These are phyloP conservation scores for Tephrocybe sp. DNA, from an alignment of 768 basidiomycete species.

Conservation along the genomic window DNA sequence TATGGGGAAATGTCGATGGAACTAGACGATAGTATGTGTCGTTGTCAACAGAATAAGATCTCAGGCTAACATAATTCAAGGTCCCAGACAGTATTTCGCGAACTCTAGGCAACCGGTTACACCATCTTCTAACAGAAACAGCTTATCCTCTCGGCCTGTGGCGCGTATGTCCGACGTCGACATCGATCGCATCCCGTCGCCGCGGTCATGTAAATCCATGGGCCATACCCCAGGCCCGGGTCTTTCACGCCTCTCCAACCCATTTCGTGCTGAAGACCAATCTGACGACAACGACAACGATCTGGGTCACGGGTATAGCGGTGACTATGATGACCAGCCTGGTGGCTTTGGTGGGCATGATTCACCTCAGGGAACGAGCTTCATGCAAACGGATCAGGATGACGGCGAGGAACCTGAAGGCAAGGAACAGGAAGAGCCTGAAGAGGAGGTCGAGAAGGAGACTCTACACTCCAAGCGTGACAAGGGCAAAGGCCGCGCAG, in stretches of 20 bases:
- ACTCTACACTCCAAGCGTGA: constrained; percentile 14
- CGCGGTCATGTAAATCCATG: constrained; percentile 37
- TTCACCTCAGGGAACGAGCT: constrained; percentile 38
- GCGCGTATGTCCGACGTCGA: constrained; percentile 54
- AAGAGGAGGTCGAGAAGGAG: too few species aligned
- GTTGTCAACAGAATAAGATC: background rate
- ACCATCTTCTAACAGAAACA: constrained; percentile 37
- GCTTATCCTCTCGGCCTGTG: constrained; percentile 46
- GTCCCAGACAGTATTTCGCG: constrained; percentile 41
- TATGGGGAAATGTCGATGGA: constrained; percentile 81
- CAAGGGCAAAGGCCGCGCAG: constrained; percentile 18
- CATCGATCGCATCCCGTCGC: constrained; percentile 66
- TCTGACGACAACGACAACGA: constrained; percentile 26
- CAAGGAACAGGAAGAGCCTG: constrained; percentile 31
- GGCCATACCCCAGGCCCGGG: constrained; percentile 32
- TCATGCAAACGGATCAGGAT: constrained; percentile 50
- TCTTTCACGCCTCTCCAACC: constrained; percentile 39
- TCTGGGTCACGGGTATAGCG: constrained; percentile 24
- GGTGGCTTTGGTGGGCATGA: constrained; percentile 18
- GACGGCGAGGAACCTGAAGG: constrained; percentile 41
- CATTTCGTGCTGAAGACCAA: constrained; percentile 30
- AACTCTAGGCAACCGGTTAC: constrained; percentile 41
- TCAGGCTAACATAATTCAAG: constrained; percentile 26
- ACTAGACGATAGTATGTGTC: constrained; percentile 60
- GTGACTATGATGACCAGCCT: constrained; percentile 30